Evolutionary conservation across 2,329 filamentous ascomycete species (phyloP).

Genomic region (Clonostachys byssicola): DNA sequence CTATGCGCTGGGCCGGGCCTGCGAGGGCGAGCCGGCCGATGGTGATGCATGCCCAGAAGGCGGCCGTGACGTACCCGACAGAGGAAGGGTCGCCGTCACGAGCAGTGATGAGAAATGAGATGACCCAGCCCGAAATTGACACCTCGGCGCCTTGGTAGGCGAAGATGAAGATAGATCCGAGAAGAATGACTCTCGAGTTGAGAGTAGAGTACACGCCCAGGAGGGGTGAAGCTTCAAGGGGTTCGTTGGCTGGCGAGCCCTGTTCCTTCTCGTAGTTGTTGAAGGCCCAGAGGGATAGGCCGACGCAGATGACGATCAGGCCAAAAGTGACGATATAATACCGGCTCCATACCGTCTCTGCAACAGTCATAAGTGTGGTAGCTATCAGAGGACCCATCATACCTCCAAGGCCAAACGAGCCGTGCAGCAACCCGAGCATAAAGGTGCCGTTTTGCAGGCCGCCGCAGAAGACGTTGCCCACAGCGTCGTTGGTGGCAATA

Average conservation of each 20-base stretch:
- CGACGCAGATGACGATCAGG: constrained; percentile 51
- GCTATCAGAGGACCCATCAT: constrained; percentile 69
- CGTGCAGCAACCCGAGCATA: constrained; percentile 60
- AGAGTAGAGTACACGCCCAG: constrained; percentile 42
- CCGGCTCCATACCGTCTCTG: constrained; percentile 58
- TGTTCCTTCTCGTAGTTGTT: constrained; percentile 63
- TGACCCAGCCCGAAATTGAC: constrained; percentile 80
- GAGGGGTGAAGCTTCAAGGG: constrained; percentile 14
- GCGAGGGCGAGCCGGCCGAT: constrained; percentile 70
- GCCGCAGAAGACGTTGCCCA: constrained; percentile 56
- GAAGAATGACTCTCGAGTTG: constrained; percentile 56
- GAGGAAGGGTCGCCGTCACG: constrained; percentile 64
- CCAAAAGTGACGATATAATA: constrained; percentile 69
- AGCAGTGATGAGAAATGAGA: constrained; percentile 74
- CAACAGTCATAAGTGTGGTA: constrained; percentile 63
- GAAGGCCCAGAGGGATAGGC: constrained; percentile 63
- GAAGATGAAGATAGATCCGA: constrained; percentile 80
- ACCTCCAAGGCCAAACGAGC: constrained; percentile 62
- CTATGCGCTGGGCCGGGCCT: constrained; percentile 60
- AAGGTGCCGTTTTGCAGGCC: constrained; percentile 48
- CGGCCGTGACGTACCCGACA: constrained; percentile 76
- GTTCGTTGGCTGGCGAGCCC: constrained; percentile 9
- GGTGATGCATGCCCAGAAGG: constrained; percentile 72
- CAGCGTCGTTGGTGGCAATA: constrained; percentile 49
- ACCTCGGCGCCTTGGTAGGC: constrained; percentile 84